These are phyloP conservation scores for Bipolaris zeicola DNA, from an alignment of 2,329 filamentous ascomycete genomes.

Conservation along the genomic window DNA sequence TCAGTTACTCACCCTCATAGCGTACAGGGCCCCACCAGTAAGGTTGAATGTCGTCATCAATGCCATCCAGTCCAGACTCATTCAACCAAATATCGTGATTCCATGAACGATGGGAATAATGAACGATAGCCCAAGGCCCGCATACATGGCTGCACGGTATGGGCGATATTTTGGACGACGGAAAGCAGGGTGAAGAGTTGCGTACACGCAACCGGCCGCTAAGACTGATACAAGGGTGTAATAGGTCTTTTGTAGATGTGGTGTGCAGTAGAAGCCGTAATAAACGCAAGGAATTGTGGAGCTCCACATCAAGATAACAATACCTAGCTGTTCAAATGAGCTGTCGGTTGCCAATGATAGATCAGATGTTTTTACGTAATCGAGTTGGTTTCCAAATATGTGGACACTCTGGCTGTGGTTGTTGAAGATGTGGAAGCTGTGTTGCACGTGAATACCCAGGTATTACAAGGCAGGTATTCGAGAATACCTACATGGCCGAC, in stretches of 20 bases:
- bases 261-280: slow-evolving; percentile 2
- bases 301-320: slow-evolving; percentile 1
- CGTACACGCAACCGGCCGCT: slow-evolving; percentile 2
- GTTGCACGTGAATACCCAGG: not conserved
- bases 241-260: not conserved
- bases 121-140: not conserved
- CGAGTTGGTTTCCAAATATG: slow-evolving; percentile 1
- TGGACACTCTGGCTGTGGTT: slow-evolving; percentile 4
- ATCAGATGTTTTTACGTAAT: not conserved
- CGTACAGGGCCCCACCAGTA: not conserved
- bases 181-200: slow-evolving; percentile 3
- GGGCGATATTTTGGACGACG: not conserved
- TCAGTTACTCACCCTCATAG: not conserved
- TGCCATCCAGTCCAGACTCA: slow-evolving; percentile 29
- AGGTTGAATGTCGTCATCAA: slow-evolving; percentile 21
- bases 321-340: not conserved
- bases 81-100: slow-evolving; percentile 15
- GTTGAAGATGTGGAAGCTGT: slow-evolving; percentile 1
- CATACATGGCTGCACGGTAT: slow-evolving; percentile 5
- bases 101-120: slow-evolving; percentile 6
- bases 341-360: not conserved
- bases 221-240: slow-evolving; percentile 1
- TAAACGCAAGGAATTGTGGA: slow-evolving; percentile 4
- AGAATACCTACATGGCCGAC: not conserved
- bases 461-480: not conserved